Base-by-base conservation (phyloP, 768 basidiomycete genomes). In the Tephrocybe sp. region DNA sequence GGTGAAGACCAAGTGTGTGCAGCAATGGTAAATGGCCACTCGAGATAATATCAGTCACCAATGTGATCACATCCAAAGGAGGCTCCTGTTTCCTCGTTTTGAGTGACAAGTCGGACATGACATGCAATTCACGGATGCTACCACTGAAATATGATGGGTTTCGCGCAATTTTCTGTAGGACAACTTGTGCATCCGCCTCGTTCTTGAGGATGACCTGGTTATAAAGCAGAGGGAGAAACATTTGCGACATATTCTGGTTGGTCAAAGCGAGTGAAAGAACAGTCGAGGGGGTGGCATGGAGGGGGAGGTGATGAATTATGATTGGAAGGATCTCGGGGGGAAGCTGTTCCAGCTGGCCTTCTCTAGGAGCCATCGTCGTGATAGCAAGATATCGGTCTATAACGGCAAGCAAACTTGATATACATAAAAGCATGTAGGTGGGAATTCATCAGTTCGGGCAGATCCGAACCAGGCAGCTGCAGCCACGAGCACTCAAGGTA, bases 301-400 rank as follows among this genome's bases (percentile, higher is more conserved):
- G 49, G 11, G 60, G 60, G n/a, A 61, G 34, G 42, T 49, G 42
- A 38, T 24, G 2, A 5, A 53, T 51, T 12, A 59, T 50, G 16
- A 56, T 18, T 2, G 54, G 51, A 31, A 31, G 57, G n/a, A 57
- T 36, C 27, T 60, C 59, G 19, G 46, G 38, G 5, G 36, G 40
- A 11, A 60, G 53, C 21, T 30, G n/a, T 9, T n/a, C 31, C n/a
- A 45, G 27, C 25, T 24, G 25, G 29, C 25, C 43, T 45, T 45
- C 12, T n/a, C 5, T 4, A 29, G 25, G 13, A n/a, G 16, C n/a
- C 16, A n/a, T 6, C 29, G 12, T 30, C 7, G 29, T 30, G 29
- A 30, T n/a, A n/a, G n/a, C n/a, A n/a, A n/a, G n/a, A n/a, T n/a
- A n/a, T n/a, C n/a, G n/a, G n/a, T n/a, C n/a, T n/a, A n/a, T n/a